These are phyloP conservation scores for Meira nashicola DNA, from an alignment of 1,284 basidiomycete species.

Conservation along the genomic window DNA sequence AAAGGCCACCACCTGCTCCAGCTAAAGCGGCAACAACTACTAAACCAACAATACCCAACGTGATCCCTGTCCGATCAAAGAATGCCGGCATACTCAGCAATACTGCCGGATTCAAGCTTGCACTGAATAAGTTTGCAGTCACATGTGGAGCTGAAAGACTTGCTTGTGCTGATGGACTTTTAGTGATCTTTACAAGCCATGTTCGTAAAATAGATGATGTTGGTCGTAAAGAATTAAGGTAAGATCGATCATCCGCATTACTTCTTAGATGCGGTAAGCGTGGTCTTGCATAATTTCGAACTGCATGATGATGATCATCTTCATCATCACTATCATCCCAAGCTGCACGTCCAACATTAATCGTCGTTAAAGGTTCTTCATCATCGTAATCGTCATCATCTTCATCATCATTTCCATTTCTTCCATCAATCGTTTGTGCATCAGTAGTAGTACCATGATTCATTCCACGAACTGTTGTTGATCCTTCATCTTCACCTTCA, in stretches of 20 bases:
- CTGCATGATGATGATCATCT: slow-evolving; percentile 14
- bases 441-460: background rate
- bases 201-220: slow-evolving; percentile 5
- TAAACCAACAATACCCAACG: slow-evolving; percentile 31
- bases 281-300: slow-evolving; percentile 19
- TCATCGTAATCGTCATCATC: slow-evolving; percentile 29
- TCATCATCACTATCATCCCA: slow-evolving; percentile 39
- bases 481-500: background rate
- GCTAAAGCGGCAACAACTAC: slow-evolving; percentile 34
- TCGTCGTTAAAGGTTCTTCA: slow-evolving; percentile 23
- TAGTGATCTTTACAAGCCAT: slow-evolving; percentile 11
- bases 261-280: background rate
- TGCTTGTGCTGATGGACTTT: slow-evolving; percentile 36
- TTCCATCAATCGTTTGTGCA: background rate
- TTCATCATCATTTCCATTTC: slow-evolving; percentile 22
- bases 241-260: background rate
- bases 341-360: slow-evolving; percentile 21
- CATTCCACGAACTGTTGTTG: background rate
- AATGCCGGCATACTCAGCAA: slow-evolving; percentile 48
- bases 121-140: slow-evolving; percentile 44
- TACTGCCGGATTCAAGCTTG: slow-evolving; percentile 44
- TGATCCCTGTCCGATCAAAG: slow-evolving; percentile 37
- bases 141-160: slow-evolving; percentile 43
- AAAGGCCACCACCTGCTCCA: slow-evolving; percentile 48
- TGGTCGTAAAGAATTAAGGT: slow-evolving; percentile 9